Percentiles rank a stretch among this genome's conserved stretches.
phyloP scores from a whole-genome alignment of 1,284 basidiomycete species.

The Wolfiporia cocos region DNA sequence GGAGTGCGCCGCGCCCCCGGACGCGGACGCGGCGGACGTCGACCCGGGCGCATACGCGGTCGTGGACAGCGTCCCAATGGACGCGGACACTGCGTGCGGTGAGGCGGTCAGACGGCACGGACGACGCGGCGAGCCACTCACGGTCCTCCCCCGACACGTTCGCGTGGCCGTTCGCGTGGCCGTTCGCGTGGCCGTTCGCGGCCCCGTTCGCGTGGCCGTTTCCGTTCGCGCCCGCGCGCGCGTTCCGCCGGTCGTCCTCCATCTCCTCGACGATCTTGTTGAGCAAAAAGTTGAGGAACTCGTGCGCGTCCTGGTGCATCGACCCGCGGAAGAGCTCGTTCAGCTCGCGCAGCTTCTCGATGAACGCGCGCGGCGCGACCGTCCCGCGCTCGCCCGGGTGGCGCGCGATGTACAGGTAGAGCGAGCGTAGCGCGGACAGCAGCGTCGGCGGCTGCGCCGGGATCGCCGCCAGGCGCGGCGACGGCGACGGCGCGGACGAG shows the following conservation, averaged over 20 bases:
- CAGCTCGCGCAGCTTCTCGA: constrained; percentile 84
- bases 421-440: constrained; percentile 83
- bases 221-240: constrained; percentile 19
- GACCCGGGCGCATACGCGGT: constrained; percentile 15
- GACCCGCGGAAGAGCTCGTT: constrained; percentile 84
- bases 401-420: constrained; percentile 81
- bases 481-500: constrained; percentile 16
- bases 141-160: too few species aligned
- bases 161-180: too few species aligned
- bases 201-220: constrained; percentile 17
- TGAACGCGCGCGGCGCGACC: constrained; percentile 82
- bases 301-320: constrained; percentile 94
- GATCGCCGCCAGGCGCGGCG: constrained; percentile 31
- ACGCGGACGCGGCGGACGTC: constrained; percentile 13
- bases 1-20: constrained; percentile 26
- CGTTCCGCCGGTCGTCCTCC: constrained; percentile 57
- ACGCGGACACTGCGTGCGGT: constrained; percentile 42
- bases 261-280: constrained; percentile 94
- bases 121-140: too few species aligned
- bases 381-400: constrained; percentile 77
- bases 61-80: constrained; percentile 47
- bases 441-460: constrained; percentile 69
- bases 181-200: too few species aligned
- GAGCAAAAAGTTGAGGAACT: constrained; percentile 92
- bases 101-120: too few species aligned